Conservation (phyloP, 352 stramenopile species). For the Achlya hypogyna region DNA sequence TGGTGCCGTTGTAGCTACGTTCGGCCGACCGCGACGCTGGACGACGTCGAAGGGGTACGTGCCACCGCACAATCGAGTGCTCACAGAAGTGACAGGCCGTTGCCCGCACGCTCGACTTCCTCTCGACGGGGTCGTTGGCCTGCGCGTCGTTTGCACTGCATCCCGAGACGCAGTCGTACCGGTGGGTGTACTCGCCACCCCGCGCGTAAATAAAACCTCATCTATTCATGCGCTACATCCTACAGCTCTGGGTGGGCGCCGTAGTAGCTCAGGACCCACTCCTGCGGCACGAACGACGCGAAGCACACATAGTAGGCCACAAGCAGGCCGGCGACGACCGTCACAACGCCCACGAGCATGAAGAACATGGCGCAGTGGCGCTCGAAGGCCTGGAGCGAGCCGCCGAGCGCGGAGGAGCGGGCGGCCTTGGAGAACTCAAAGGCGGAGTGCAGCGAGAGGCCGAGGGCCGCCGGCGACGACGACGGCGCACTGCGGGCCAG, state of each 20-base stretch:
- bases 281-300: not conserved
- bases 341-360: not conserved
- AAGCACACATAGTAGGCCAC: slow-evolving; percentile 1
- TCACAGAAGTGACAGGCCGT: not conserved
- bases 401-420: not conserved
- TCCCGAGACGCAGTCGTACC: not conserved
- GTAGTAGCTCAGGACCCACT: not conserved
- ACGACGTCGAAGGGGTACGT: slow-evolving; percentile 8
- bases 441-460: not conserved
- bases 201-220: not conserved
- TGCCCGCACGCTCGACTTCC: not conserved
- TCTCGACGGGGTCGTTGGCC: not conserved
- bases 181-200: not conserved
- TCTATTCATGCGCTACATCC: not conserved
- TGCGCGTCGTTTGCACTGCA: not conserved
- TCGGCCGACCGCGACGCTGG: not conserved
- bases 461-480: not conserved
- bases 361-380: not conserved
- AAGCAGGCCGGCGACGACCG: not conserved
- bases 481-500: not conserved
- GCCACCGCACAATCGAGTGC: not conserved
- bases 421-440: not conserved
- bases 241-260: not conserved
- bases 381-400: not conserved
- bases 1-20: slow-evolving; percentile 4